phyloP scores from a whole-genome alignment of 306 rosid species.

The Rosa rugosa region DNA sequence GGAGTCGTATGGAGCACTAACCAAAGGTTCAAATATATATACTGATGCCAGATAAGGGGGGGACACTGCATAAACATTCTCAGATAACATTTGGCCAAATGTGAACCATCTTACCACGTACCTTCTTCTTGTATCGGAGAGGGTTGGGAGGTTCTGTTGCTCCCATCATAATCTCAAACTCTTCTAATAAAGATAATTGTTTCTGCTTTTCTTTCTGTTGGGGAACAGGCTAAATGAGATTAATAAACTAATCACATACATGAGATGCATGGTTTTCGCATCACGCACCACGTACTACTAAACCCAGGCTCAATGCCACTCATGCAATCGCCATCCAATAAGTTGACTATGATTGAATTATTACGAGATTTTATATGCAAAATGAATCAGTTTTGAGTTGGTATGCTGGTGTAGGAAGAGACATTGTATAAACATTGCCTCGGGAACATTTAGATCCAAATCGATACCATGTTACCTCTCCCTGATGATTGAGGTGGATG shows the following conservation, averaged over 20 bases:
- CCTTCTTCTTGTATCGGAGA: not conserved
- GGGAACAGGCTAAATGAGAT: not conserved
- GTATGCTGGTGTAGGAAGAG: constrained; percentile 24
- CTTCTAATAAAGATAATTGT: not conserved
- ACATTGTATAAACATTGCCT: constrained; percentile 26
- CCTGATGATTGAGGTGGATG: constrained; percentile 20
- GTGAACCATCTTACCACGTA: not conserved
- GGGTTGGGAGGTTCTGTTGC: not conserved
- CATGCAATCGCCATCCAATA: not conserved
- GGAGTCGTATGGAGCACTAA: too few species aligned
- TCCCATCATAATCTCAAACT: not conserved
- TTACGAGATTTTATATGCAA: not conserved
- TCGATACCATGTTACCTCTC: constrained; percentile 21
- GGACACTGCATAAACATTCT: not conserved
- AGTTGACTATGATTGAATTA: not conserved
- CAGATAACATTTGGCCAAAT: not conserved
- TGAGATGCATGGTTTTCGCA: not conserved
- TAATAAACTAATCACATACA: not conserved
- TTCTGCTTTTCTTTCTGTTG: not conserved
- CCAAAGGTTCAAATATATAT: too few species aligned
- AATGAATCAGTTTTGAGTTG: constrained; percentile 20
- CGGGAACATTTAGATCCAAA: constrained; percentile 22
- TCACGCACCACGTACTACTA: not conserved
- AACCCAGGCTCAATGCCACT: not conserved
- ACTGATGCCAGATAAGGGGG: not conserved